Conservation (phyloP, 768 basidiomycete genomes). For the Termitomyces titanicus region DNA sequence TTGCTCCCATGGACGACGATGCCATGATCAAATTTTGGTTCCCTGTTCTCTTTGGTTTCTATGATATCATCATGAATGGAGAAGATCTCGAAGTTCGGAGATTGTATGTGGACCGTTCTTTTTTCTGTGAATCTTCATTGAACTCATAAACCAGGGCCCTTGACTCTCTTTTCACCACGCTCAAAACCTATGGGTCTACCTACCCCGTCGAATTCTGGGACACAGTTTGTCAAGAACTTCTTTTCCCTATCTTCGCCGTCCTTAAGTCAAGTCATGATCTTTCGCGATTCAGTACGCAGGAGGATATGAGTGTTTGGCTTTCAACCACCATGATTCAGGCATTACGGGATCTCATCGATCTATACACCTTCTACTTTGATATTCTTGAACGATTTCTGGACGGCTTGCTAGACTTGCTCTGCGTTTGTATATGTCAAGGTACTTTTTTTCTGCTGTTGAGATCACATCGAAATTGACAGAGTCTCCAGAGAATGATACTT, state of each 20-base stretch:
- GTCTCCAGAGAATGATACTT: slow-evolving; percentile 87
- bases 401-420: slow-evolving; percentile 88
- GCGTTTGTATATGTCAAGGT: slow-evolving; percentile 99
- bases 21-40: slow-evolving; percentile 97
- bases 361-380: slow-evolving; percentile 95
- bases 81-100: slow-evolving; percentile 97
- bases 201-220: slow-evolving; percentile 97
- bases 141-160: slow-evolving; percentile 61
- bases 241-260: slow-evolving; percentile 98
- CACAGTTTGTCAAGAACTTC: slow-evolving; percentile 90
- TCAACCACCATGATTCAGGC: slow-evolving; percentile 99
- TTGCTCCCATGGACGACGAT: slow-evolving; percentile 60
- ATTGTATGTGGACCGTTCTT: slow-evolving; percentile 56
- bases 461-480: slow-evolving; percentile 5
- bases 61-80: slow-evolving; percentile 99
- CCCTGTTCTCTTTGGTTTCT: slow-evolving; percentile 95
- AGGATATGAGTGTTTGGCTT: slow-evolving; percentile 99
- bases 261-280: slow-evolving; percentile 90
- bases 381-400: slow-evolving; percentile 88
- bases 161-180: slow-evolving; percentile 92
- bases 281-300: slow-evolving; percentile 91
- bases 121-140: neutral
- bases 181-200: slow-evolving; percentile 83
- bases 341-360: slow-evolving; percentile 88
- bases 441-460: neutral